phyloP scores from a whole-genome alignment of 1,139 yeast genomes.

The Candida sp. region DNA sequence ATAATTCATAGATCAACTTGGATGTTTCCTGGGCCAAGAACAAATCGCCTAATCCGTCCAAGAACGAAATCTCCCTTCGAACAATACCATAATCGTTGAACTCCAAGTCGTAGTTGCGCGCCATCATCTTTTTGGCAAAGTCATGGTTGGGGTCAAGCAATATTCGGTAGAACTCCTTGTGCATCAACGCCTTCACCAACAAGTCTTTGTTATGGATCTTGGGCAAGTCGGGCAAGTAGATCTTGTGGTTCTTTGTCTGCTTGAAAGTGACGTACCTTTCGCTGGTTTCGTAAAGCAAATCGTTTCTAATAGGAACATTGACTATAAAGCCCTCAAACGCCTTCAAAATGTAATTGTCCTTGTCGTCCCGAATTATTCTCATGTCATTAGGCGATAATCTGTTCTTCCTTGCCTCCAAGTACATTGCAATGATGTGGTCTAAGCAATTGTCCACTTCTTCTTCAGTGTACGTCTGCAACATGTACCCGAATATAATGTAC shows the following conservation, averaged over 20 bases:
- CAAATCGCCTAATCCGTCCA: slow-evolving; percentile 51
- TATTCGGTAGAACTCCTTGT: slow-evolving; percentile 43
- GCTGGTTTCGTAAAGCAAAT: slow-evolving; percentile 10
- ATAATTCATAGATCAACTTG: slow-evolving; percentile 35
- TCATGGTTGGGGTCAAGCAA: slow-evolving; percentile 33
- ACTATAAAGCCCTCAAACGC: slow-evolving; percentile 26
- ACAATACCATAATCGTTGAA: slow-evolving; percentile 26
- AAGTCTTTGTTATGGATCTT: slow-evolving; percentile 31
- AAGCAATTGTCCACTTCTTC: slow-evolving; percentile 29
- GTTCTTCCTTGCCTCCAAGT: slow-evolving; percentile 24
- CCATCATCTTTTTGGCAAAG: slow-evolving; percentile 27
- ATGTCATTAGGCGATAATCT: slow-evolving; percentile 9
- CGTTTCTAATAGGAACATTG: slow-evolving; percentile 16
- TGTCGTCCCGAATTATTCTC: slow-evolving; percentile 11
- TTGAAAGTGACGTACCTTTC: slow-evolving; percentile 25
- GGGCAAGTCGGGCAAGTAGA: slow-evolving; percentile 42
- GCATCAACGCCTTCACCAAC: slow-evolving; percentile 42
- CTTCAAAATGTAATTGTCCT: slow-evolving; percentile 18
- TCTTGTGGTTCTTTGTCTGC: slow-evolving; percentile 25
- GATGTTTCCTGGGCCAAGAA: slow-evolving; percentile 45
- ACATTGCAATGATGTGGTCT: slow-evolving; percentile 35
- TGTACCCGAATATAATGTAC: slow-evolving; percentile 41
- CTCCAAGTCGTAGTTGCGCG: slow-evolving; percentile 19
- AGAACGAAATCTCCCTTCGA: slow-evolving; percentile 43
- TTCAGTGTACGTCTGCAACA: slow-evolving; percentile 29